Evolutionary conservation across 2,329 filamentous ascomycete genomes (phyloP), one percentile per base, ranked within the genome.

Genomic region (Trichoderma citrinoviride): DNA sequence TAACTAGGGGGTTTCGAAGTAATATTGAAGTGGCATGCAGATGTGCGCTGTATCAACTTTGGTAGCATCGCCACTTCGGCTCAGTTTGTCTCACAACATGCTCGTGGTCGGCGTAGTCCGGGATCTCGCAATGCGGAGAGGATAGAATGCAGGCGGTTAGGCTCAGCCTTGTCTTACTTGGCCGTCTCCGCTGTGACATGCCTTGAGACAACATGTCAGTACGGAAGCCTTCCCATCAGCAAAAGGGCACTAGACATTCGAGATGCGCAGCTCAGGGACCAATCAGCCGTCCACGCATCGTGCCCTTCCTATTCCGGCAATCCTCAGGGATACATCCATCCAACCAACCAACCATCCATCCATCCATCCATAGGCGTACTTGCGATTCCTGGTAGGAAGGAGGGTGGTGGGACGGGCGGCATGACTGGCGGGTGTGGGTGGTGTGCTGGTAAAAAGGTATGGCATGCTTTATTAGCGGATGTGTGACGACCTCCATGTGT

Each of bases 221-320:
- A 14, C 29, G 7, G 5, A 41, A 41, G n/a, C 7, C 29, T 29
- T 7, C 29, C 29, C 29, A 41, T n/a, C 41, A 27, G 17, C 15
- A 5, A 27, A 27, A 19, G 15, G 21, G 29, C 46, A 27, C 27
- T 49, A 19, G 3, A n/a, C n/a, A 33, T 2, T 21, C n/a, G 10
- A 43, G 14, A 55, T 6, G 27, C 40, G 15, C 15, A 10, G 10
- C 17, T 27, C n/a, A 41, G 43, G 55, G 25, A 53, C 58, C 47
- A 66, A 63, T 43, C 40, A 54, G 60, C 58, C 64, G 46, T 19
- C 23, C 52, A 49, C 50, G 47, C 52, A 64, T 64, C 61, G 61
- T 64, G 41, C 61, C 61, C 61, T 64, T 64, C 61, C 61, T 64
- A 64, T 41, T 64, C 23, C 12, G 61, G 61, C 43, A 64, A 47